Percentiles rank a stretch among this genome's conserved stretches.
Evolutionary conservation across 176 grass and related monocot species (phyloP).

Genomic region (Oryza officinalis): DNA sequence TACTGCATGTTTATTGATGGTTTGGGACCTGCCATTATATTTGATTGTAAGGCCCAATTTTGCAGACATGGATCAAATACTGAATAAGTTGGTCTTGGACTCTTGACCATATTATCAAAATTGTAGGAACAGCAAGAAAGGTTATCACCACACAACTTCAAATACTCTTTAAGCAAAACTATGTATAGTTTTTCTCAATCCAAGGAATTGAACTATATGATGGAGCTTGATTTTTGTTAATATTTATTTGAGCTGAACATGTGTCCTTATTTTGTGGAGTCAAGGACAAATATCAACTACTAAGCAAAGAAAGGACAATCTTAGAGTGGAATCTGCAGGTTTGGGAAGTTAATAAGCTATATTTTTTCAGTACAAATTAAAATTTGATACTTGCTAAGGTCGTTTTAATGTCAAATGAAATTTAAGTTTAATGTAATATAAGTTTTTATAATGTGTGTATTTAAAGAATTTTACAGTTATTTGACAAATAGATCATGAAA

Average conservation of each 20-base stretch:
- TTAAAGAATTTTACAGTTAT: neutral
- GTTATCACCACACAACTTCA: neutral
- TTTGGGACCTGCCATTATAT: neutral
- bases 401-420: neutral
- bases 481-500: neutral
- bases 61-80: neutral
- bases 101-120: neutral
- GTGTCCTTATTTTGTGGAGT: neutral
- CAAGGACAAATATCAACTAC: neutral
- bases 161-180: neutral
- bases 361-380: neutral
- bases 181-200: neutral
- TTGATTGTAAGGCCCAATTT: neutral
- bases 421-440: neutral
- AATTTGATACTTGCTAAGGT: neutral
- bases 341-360: neutral
- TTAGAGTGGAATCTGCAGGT: neutral
- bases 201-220: neutral
- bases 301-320: neutral
- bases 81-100: neutral
- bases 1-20: neutral
- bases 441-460: too few relatives aligned
- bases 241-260: conserved; percentile 3
- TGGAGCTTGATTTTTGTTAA: neutral
- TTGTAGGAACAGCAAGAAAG: neutral